These are phyloP conservation scores for Candida peoriensis DNA, from an alignment of 805 yeast species.

Conservation along the genomic window DNA sequence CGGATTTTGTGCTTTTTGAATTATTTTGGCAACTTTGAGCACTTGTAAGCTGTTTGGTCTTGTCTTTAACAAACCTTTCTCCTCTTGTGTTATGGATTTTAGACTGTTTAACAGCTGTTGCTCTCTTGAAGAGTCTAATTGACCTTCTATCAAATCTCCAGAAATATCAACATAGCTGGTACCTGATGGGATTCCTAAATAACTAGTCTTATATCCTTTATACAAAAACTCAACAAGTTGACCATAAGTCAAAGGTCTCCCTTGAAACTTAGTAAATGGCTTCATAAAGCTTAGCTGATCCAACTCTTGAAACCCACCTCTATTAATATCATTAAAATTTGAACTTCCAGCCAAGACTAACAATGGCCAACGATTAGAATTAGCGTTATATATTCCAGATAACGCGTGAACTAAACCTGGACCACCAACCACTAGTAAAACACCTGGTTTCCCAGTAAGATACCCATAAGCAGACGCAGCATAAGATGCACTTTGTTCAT, in stretches of 20 bases:
- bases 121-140: slow-evolving; percentile 1
- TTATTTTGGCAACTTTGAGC: slow-evolving; percentile 28
- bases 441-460: slow-evolving; percentile 60
- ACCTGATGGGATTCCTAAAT: slow-evolving; percentile 55
- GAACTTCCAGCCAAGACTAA: slow-evolving; percentile 61
- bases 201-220: slow-evolving; percentile 41
- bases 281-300: slow-evolving; percentile 53
- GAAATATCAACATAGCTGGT: slow-evolving; percentile 61
- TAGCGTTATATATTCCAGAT: slow-evolving; percentile 62
- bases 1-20: slow-evolving; percentile 38
- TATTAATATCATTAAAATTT: slow-evolving; percentile 40
- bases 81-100: slow-evolving; percentile 3
- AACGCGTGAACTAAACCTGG: slow-evolving; percentile 68
- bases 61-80: slow-evolving; percentile 26
- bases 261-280: slow-evolving; percentile 47
- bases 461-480: slow-evolving; percentile 73
- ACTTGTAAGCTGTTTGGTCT: slow-evolving; percentile 33
- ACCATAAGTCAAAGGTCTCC: slow-evolving; percentile 31
- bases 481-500: slow-evolving; percentile 71
- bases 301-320: slow-evolving; percentile 69
- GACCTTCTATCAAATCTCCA: slow-evolving; percentile 44
- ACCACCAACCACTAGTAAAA: slow-evolving; percentile 67
- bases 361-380: slow-evolving; percentile 59
- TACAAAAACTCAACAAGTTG: slow-evolving; percentile 36
- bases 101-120: slow-evolving; percentile 3